A percentile compares a stretch with the other conserved stretches of the same genome.
These are phyloP conservation scores for Endotrypanum monterogeii DNA, from an alignment of 208 protist genomes.

Conservation along the genomic window DNA sequence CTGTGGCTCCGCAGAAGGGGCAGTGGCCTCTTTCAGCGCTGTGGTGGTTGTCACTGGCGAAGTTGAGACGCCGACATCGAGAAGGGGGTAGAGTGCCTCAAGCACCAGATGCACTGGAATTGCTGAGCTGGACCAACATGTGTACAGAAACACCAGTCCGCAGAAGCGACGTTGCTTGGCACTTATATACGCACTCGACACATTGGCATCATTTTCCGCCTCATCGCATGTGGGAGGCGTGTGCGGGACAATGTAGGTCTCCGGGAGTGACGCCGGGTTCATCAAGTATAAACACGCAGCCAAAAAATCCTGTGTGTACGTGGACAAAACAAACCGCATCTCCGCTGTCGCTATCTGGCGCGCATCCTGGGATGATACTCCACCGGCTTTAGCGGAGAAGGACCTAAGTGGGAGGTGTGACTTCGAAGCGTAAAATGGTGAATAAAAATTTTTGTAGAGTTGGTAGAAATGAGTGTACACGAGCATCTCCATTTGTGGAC, in stretches of 20 bases:
- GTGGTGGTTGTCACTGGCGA: background rate
- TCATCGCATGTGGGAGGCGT: constrained; percentile 7
- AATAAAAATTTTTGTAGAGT: constrained; percentile 29
- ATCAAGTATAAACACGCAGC: constrained; percentile 50
- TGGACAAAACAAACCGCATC: constrained; percentile 21
- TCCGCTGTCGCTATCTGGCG: constrained; percentile 6
- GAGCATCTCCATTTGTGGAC: constrained; percentile 49
- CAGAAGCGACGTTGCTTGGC: constrained; percentile 45
- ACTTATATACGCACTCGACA: constrained; percentile 65
- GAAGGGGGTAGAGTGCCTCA: constrained; percentile 71
- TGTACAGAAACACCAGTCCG: constrained; percentile 49
- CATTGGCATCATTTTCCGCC: constrained; percentile 18
- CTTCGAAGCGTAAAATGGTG: background rate
- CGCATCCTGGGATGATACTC: background rate
- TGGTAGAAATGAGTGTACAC: constrained; percentile 35
- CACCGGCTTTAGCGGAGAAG: background rate
- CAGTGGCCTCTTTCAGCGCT: too few relatives aligned
- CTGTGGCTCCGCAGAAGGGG: background rate
- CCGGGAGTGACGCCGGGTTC: constrained; percentile 10
- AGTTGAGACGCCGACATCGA: constrained; percentile 25
- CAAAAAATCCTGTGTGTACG: constrained; percentile 63
- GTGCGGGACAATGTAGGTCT: background rate
- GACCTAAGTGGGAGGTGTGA: background rate
- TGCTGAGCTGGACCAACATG: constrained; percentile 44
- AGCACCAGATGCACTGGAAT: constrained; percentile 43